Evolutionary conservation across 2,329 filamentous ascomycete genomes (phyloP), one percentile per base, ranked within the genome.

Genomic region (Colletotrichum sp.): DNA sequence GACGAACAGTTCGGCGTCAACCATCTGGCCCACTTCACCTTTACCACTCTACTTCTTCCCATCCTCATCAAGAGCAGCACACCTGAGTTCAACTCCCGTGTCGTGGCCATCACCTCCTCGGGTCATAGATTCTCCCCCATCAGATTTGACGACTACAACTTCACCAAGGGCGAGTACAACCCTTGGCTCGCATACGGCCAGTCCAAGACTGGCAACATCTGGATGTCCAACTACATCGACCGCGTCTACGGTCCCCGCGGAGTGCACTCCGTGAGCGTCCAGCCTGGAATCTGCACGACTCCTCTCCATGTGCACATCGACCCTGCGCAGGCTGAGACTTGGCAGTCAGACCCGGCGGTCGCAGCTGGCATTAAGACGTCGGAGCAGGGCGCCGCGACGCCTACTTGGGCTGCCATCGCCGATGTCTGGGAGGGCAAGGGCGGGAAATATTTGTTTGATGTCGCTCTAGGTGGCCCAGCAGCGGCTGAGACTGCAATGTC

Each of bases 11-110:
- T 91, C 72, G 89, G 85, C 48, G 87, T 85, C 5, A 91, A 91
- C 79, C 86, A 91, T 78, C 81, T 92, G 2, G 85, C 82, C 9
- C 88, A 90, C 78, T 92, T 91, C 82, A 84, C 91, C 0, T 84
- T 92, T 18, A 87, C 89, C 78, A 82, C 89, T 12, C 83, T 90
- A 1, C 82, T 92, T 32, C 87, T 87, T 30, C 80, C 84, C 0
- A 79, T 84, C 0, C 80, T 91, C 8, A 80, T 90, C 0, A 77
- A 83, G 0, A 83, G 84, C 6, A 78, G 84, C 3, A 86, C 84
- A 0, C 80, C 85, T 0, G 76, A 79, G 0, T 89, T 87, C 68
- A 79, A 84, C 6, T 89, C 86, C 1, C 85, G 90, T 2, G 86
- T 91, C 5, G 83, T 92, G 44, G 80, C 82, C 1, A 78, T 90